Base-by-base conservation (phyloP, 108 stramenopile species). In the Pseudonitzschia delicatissima region DNA sequence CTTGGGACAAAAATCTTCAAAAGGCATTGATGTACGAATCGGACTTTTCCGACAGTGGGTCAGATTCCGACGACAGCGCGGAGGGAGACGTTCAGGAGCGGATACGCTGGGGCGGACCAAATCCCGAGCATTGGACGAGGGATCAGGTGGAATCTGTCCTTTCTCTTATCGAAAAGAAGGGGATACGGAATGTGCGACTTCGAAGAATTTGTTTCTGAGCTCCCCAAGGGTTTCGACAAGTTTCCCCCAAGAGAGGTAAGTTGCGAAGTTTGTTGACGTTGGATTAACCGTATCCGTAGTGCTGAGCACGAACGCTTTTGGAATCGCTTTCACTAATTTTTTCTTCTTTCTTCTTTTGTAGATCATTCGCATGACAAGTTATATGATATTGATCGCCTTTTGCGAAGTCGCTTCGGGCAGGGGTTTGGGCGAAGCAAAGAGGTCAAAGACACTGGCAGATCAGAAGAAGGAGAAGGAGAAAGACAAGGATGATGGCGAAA, bases 321-420 rank as follows among this genome's bases (percentile, higher is more conserved):
- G n/a, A 2, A 33, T 1, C 26, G 2, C 31, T 27, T 32, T 58
- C 1, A 42, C 29, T 51, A 53, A 12, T 37, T 47, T 15, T 47
- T 1, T 55, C 20, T 18, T 33, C 35, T 45, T 40, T 45, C 13
- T 7, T 44, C 15, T 35, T 3, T 66, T 17, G 20, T 57, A 92
- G 82, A 52, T 90, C 13, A 72, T 68, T 66, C 84, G 89, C 36
- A 91, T 94, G 89, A 51, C 74, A 42, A 91, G 92, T 89, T 64
- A 86, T 2, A 28, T 91, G 28, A 48, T 76, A 1, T 76, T 93
- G 15, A 64, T 79, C 20, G 63, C 74, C 27, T 45, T 93, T 13
- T 53, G 77, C 25, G 92, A 93, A 76, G 58, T 75, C 20, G 85
- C 88, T 0, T 59, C 86, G 28, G 82, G 85, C 42, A 70, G 82